Conservation (phyloP, 2,329 filamentous ascomycete genomes). For the Chrysoporthe cubensis region DNA sequence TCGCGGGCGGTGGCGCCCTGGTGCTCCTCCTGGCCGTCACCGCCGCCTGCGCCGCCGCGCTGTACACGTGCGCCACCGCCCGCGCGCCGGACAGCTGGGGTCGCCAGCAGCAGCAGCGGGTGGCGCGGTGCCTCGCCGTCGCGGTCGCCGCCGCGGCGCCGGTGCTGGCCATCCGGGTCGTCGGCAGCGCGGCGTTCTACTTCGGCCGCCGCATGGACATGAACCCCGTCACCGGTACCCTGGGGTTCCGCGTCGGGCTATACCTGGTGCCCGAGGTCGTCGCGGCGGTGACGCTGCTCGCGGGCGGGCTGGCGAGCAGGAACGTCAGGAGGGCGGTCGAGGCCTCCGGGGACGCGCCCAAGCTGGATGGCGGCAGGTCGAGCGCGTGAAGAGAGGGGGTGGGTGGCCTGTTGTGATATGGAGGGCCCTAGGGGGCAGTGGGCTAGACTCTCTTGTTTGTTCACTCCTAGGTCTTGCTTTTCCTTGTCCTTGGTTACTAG, state of each 20-base stretch:
- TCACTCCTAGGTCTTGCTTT: not conserved
- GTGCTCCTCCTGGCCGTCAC: slow-evolving; percentile 34
- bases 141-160: slow-evolving; percentile 32
- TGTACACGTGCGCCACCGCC: slow-evolving; percentile 19
- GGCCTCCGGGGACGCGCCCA: not conserved
- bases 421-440: too few relatives aligned
- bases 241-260: slow-evolving; percentile 32
- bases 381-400: not conserved
- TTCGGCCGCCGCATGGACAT: slow-evolving; percentile 30
- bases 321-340: slow-evolving; percentile 1
- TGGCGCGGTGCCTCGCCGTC: slow-evolving; percentile 28
- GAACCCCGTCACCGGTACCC: slow-evolving; percentile 32
- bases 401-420: not conserved
- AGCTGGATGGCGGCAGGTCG: not conserved
- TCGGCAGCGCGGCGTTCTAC: slow-evolving; percentile 34
- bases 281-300: slow-evolving; percentile 10
- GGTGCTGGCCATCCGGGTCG: slow-evolving; percentile 33
- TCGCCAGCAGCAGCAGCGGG: slow-evolving; percentile 5
- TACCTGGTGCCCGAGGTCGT: slow-evolving; percentile 34
- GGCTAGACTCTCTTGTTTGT: not conserved
- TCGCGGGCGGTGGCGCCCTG: slow-evolving; percentile 33
- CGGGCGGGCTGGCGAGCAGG: slow-evolving; percentile 10
- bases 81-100: not conserved
- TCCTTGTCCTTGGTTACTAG: not conserved
- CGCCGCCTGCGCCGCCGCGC: slow-evolving; percentile 25